These are phyloP conservation scores for Sisymbrium irio DNA, from an alignment of 345 rosid species.

Conservation along the genomic window DNA sequence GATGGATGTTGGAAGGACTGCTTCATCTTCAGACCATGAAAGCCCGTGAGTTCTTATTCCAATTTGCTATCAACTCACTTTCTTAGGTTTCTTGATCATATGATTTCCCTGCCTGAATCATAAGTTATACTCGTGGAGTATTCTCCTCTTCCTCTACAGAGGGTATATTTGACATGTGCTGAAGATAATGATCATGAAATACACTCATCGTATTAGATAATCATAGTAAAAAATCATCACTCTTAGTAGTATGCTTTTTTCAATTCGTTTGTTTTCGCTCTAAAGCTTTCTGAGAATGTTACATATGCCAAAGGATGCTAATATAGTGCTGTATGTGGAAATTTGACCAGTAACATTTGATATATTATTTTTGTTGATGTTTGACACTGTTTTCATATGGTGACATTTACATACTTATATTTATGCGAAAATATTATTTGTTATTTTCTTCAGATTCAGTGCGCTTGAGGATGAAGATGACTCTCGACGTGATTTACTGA, in stretches of 20 bases:
- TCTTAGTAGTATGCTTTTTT: background rate
- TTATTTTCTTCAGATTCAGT: conserved; percentile 55
- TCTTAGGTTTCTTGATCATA: conserved; percentile 1
- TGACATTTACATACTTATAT: background rate
- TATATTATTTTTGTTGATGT: background rate
- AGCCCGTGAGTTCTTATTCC: conserved; percentile 80
- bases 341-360: background rate
- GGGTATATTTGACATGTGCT: background rate
- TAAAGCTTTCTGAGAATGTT: conserved; percentile 2
- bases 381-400: conserved; percentile 2
- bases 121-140: background rate
- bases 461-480: conserved; percentile 92
- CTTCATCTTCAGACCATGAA: conserved; percentile 94
- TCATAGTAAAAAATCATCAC: background rate
- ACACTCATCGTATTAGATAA: background rate
- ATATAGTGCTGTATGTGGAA: conserved; percentile 3
- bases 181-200: background rate
- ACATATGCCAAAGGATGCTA: background rate
- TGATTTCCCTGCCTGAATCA: background rate
- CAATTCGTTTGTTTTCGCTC: background rate
- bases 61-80: background rate
- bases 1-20: conserved; percentile 83
- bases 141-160: background rate
- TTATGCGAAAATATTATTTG: background rate
- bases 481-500: conserved; percentile 47